Evolutionary conservation across 495 filamentous ascomycete species (phyloP).

Genomic region (Cryomyces minteri): DNA sequence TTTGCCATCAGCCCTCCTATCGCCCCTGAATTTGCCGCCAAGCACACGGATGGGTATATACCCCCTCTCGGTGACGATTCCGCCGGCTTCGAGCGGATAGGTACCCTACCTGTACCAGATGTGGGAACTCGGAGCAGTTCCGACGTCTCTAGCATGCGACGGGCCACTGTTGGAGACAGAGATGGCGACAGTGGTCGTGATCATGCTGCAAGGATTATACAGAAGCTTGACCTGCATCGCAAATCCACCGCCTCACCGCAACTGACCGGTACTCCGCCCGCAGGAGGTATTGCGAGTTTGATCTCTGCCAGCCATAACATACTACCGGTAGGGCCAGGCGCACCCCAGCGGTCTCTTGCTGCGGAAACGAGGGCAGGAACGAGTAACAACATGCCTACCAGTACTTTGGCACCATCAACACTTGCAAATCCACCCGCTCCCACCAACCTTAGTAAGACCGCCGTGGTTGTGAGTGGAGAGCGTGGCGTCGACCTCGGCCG

Average conservation of each 20-base stretch:
- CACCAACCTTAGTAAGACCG: constrained; percentile 74
- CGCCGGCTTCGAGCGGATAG: constrained; percentile 34
- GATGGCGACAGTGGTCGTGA: constrained; percentile 50
- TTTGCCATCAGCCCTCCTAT: constrained; percentile 83
- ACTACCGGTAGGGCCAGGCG: constrained; percentile 32
- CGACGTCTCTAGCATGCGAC: constrained; percentile 37
- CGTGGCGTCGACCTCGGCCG: constrained; percentile 40
- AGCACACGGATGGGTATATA: constrained; percentile 47
- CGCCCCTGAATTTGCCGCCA: constrained; percentile 76
- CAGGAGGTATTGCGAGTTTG: constrained; percentile 67
- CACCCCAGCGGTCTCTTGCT: constrained; percentile 13
- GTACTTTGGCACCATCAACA: constrained; percentile 64
- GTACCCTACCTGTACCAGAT: constrained; percentile 49
- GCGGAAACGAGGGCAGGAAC: constrained; percentile 22
- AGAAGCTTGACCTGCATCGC: constrained; percentile 79
- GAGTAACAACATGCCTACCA: constrained; percentile 27
- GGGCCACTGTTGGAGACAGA: constrained; percentile 30
- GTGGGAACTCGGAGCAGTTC: constrained; percentile 45
- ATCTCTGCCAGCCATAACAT: constrained; percentile 71
- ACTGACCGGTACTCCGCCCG: constrained; percentile 11
- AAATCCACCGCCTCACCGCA: constrained; percentile 39
- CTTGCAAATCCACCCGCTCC: constrained; percentile 70
- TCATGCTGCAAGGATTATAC: constrained; percentile 72
- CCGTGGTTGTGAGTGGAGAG: constrained; percentile 66
- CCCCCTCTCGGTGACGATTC: constrained; percentile 37